Percentiles rank a stretch among this genome's conserved stretches.
These are phyloP conservation scores for Agapanthus africanus DNA, from an alignment of 106 monocot species.

Conservation along the genomic window DNA sequence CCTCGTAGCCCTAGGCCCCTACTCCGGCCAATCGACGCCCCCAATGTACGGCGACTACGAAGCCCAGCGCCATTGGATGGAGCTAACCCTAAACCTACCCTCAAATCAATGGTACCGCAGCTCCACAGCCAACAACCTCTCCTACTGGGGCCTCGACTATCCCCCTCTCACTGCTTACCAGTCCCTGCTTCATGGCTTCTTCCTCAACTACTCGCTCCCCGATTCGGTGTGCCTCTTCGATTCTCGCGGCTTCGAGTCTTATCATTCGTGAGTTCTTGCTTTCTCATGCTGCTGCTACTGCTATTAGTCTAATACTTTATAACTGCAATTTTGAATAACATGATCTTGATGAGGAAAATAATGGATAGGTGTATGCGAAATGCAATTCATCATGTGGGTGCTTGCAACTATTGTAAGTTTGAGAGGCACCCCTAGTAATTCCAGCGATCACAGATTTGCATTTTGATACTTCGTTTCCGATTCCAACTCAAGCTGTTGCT, in stretches of 20 bases:
- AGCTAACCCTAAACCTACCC: conserved; percentile 78
- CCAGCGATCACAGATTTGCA: too few relatives aligned
- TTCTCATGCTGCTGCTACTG: too few relatives aligned
- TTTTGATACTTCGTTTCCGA: too few relatives aligned
- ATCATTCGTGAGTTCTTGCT: conserved; percentile 40
- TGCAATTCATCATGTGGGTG: too few relatives aligned
- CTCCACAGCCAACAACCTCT: conserved; percentile 61
- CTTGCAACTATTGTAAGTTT: too few relatives aligned
- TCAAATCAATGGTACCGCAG: conserved; percentile 73
- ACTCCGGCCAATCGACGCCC: conserved; percentile 67
- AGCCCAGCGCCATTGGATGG: conserved; percentile 99
- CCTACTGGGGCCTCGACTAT: conserved; percentile 99
- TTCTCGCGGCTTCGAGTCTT: conserved; percentile 82
- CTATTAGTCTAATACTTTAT: too few relatives aligned
- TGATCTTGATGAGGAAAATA: too few relatives aligned
- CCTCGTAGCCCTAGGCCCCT: conserved; percentile 70
- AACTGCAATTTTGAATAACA: too few relatives aligned
- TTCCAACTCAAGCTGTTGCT: too few relatives aligned
- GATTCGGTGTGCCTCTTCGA: conserved; percentile 40
- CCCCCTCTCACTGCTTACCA: conserved; percentile 97
- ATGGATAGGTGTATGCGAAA: too few relatives aligned
- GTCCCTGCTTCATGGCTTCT: conserved; percentile 57
- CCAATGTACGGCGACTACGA: conserved; percentile 97
- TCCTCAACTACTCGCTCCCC: conserved; percentile 64
- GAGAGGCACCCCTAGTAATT: too few relatives aligned